Conservation (phyloP, 805 yeast species). For the Sugiyamaella boreocaroliniensis region DNA sequence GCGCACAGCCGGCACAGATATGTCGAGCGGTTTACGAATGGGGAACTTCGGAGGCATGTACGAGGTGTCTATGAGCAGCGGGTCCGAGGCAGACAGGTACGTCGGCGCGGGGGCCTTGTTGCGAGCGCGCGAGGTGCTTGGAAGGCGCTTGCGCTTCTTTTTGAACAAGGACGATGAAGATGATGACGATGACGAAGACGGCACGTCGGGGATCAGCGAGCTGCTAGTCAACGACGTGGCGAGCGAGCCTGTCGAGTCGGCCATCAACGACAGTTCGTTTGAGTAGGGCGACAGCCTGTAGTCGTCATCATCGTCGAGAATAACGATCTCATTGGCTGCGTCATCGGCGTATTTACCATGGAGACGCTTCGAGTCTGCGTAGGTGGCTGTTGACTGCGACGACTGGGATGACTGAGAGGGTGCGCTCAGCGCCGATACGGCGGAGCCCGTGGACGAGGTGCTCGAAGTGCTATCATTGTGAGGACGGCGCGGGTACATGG, state of each 20-base stretch:
- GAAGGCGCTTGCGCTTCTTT: constrained; percentile 3
- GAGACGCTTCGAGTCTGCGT: neutral
- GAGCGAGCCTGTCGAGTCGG: constrained; percentile 3
- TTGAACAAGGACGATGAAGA: neutral
- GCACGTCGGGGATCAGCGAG: neutral
- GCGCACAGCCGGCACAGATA: constrained; percentile 21
- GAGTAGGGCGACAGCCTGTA: constrained; percentile 2
- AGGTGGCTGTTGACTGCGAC: neutral
- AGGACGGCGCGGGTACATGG: constrained; percentile 1
- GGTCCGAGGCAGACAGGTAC: neutral
- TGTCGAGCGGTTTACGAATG: constrained; percentile 26
- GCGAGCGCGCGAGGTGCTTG: neutral
- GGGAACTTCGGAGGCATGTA: constrained; percentile 20
- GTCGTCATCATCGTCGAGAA: constrained; percentile 2
- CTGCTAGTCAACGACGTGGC: neutral
- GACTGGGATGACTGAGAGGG: neutral
- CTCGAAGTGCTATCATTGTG: neutral
- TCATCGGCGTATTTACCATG: neutral
- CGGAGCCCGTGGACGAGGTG: neutral
- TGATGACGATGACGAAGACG: neutral
- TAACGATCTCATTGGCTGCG: constrained; percentile 1
- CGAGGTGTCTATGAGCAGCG: neutral
- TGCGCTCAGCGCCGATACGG: neutral
- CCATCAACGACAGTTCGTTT: constrained; percentile 6
- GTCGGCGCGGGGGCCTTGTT: neutral